A percentile compares a stretch with the other conserved stretches of the same genome.
phyloP scores from a whole-genome alignment of 1,284 basidiomycete genomes.

The Melampsora larici-populina region DNA sequence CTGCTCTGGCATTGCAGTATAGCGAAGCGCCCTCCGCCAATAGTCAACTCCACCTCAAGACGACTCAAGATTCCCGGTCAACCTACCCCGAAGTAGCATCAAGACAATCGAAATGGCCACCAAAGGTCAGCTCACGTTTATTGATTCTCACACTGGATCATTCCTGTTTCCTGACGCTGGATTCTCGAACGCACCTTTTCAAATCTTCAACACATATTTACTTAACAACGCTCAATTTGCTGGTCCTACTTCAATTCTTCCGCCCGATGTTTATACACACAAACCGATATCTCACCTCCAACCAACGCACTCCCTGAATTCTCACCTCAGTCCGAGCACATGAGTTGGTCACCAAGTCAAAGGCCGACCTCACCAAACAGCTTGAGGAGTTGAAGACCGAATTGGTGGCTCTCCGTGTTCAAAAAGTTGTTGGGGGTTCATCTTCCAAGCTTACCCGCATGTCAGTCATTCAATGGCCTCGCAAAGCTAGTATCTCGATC shows the following conservation, averaged over 20 bases:
- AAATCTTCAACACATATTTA: not conserved
- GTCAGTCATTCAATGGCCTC: constrained; percentile 61
- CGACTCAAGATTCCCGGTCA: not conserved
- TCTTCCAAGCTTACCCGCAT: constrained; percentile 96
- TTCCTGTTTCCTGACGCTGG: not conserved
- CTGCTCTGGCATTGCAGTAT: no score
- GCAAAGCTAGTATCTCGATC: not conserved
- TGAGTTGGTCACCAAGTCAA: constrained; percentile 66
- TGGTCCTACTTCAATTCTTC: not conserved
- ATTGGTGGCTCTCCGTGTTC: constrained; percentile 79
- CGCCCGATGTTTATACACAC: not conserved
- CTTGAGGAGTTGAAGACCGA: constrained; percentile 92
- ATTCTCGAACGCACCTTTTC: not conserved
- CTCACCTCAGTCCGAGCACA: constrained; percentile 52
- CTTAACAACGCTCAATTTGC: not conserved
- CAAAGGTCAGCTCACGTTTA: not conserved
- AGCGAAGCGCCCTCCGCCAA: no score
- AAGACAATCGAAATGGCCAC: constrained; percentile 1
- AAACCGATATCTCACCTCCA: not conserved
- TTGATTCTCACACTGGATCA: not conserved
- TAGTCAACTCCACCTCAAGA: no score
- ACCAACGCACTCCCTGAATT: not conserved
- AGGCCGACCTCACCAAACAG: constrained; percentile 95
- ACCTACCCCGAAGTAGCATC: not conserved
- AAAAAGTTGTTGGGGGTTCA: constrained; percentile 96